Evolutionary conservation across 225 moss, liverwort and hornwort species (phyloP), one percentile per base, ranked within the genome.

Genomic region (Pseudoscleropodium purum): DNA sequence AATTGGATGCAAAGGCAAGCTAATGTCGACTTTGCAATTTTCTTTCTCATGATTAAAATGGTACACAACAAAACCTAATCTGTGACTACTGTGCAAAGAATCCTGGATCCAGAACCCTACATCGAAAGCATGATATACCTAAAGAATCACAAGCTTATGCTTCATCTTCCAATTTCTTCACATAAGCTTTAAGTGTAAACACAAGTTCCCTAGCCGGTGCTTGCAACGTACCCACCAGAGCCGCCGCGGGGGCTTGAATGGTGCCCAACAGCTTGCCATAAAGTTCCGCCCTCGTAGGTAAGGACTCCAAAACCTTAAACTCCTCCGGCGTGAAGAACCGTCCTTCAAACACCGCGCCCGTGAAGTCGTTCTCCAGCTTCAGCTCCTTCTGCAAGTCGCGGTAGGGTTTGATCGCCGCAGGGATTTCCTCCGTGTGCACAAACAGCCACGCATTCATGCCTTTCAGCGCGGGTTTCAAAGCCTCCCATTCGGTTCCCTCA

Each of bases 381-480:
- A 99, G 84, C 90, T 99, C 96, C 94, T 96, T 97, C 84, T 99
- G 99, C 79, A 99, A 88, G 78, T 93, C 91, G 63, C 99, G 93
- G 95, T 97, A 99, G 81, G 99, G 99, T 86, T 97, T 96, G 75
- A 99, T 79, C 41, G 99, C 97, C 5, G 93, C 94, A 33, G 99
- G 99, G 77, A 99, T 97, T 93, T 97, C 99, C 85, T 99, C 99
- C 64, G 96, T 92, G 87, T 99, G 99, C 31, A 99, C 99, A 86
- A 99, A 99, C 82, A 99, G 85, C 99, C 99, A 99, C 39, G 97
- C 99, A 88, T 97, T 99, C 99, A 99, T 99, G 86, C 99, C 99
- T 90, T 96, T 99, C 82, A 99, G 88, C 4, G 96, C 96, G 10
- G 99, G 99, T 85, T 96, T 97, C 92, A 99, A 88, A 1, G 93